Evolutionary conservation across 805 yeast species (phyloP), one percentile per base, ranked within the genome.

Genomic region (Candida pseudoglaebosa): DNA sequence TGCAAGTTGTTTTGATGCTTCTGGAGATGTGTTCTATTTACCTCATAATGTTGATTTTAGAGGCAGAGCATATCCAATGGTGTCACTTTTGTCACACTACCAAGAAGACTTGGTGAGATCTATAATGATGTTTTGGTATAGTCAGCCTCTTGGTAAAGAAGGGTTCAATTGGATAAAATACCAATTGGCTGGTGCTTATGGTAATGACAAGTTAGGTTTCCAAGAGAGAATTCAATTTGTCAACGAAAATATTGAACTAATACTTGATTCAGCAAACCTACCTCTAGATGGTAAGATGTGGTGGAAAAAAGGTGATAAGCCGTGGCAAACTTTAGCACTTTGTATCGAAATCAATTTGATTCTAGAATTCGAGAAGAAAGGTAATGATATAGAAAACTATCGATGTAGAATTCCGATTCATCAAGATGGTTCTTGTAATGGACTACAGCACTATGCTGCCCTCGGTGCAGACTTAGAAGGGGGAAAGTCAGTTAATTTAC

Each of bases 381-480:
- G 57, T 2, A 52, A 53, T 2, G 38, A 49, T 1, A 29, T 58
- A 2, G 43, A 52, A 20, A 41, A 51, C 0, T 68, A 45, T 32
- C 33, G 33, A 13, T 49, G 61, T 20, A 45, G 71, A 26, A 51
- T 66, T 14, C 67, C 73, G 0, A 54, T 69, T 5, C 71, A 67
- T 37, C 67, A 61, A 42, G 74, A 69, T 47, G 74, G 74, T 0
- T 62, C 73, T 0, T 69, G 74, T 40, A 69, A 69, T 45, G 74
- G 74, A 2, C 56, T 69, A 26, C 74, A 69, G 47, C 74, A 69
- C 43, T 69, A 68, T 47, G 67, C 74, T 5, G 73, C 73, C 1
- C 48, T 69, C 13, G 67, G 71, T 2, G 53, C 54, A 0, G 73
- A 69, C 42, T 22, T 30, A 14, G 53, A 46, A 10, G 73, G 71